These are phyloP conservation scores for Biscogniauxia sp. DNA, from an alignment of 2,329 filamentous ascomycete genomes.

Conservation along the genomic window DNA sequence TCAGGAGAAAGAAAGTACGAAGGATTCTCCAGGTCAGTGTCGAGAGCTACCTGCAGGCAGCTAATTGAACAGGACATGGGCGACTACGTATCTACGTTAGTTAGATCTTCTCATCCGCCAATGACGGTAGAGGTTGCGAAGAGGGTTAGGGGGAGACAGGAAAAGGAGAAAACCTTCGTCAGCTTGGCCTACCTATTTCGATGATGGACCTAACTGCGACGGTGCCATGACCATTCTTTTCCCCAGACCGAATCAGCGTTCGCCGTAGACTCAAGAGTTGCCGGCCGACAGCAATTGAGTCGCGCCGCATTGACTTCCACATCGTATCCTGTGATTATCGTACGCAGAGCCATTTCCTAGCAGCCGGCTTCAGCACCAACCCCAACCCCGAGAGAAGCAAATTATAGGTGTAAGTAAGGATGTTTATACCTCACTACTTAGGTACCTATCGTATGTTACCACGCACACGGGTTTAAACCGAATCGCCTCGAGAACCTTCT, in stretches of 20 bases:
- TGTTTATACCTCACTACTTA: neutral
- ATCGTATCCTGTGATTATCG: constrained; percentile 5
- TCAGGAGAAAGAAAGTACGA: neutral
- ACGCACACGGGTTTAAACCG: neutral
- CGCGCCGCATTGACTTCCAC: constrained; percentile 7
- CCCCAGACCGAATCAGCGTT: constrained; percentile 19
- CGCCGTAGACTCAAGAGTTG: constrained; percentile 5
- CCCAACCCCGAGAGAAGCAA: neutral
- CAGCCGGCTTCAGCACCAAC: no score
- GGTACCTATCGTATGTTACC: neutral
- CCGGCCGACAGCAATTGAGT: constrained; percentile 12
- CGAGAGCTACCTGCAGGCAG: neutral
- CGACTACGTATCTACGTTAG: constrained; percentile 12
- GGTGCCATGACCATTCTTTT: constrained; percentile 10
- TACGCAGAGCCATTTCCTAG: neutral
- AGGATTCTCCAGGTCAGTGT: neutral
- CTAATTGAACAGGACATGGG: constrained; percentile 5
- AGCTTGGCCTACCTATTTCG: constrained; percentile 22
- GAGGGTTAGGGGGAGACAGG: neutral
- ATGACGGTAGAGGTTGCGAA: neutral
- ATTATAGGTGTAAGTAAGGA: no score
- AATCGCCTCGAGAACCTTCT: neutral
- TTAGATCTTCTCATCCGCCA: neutral
- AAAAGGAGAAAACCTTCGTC: constrained; percentile 8
- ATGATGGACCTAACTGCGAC: constrained; percentile 18